A percentile compares a stretch with the other conserved stretches of the same genome.
Evolutionary conservation across 306 rosid species (phyloP).

Genomic region (Mimosa pudica): DNA sequence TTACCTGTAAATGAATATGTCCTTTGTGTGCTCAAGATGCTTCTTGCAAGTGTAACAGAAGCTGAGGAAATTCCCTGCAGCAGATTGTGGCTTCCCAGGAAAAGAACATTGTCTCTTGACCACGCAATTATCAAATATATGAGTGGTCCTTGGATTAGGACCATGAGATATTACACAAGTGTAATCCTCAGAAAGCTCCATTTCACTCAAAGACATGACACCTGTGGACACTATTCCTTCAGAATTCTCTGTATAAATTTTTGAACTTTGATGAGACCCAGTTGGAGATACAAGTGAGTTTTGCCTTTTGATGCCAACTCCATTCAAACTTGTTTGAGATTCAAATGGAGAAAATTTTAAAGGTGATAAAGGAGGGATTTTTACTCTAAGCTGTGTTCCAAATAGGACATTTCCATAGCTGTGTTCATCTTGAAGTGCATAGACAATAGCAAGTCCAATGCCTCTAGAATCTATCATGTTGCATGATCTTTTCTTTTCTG

Average conservation of each 20-base stretch:
- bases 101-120: conserved; percentile 48
- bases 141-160: conserved; percentile 78
- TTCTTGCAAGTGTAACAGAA: conserved; percentile 86
- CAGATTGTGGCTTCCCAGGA: conserved; percentile 36
- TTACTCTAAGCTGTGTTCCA: conserved; percentile 64
- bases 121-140: conserved; percentile 73
- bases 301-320: conserved; percentile 40
- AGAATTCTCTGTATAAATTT: conserved; percentile 36
- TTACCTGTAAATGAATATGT: conserved; percentile 87
- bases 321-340: conserved; percentile 36
- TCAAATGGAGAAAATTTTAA: conserved; percentile 29
- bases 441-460: conserved; percentile 70
- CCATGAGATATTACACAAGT: conserved; percentile 85
- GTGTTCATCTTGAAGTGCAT: conserved; percentile 47
- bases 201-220: conserved; percentile 55
- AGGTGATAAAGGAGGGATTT: conserved; percentile 53
- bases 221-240: background rate
- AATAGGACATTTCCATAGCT: conserved; percentile 50
- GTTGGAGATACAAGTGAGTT: background rate
- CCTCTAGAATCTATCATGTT: conserved; percentile 50
- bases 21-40: conserved; percentile 72
- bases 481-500: conserved; percentile 50
- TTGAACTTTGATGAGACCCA: conserved; percentile 39
- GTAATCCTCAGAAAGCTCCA: conserved; percentile 88
- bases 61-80: conserved; percentile 63